Evolutionary conservation across 2,329 filamentous ascomycete genomes (phyloP), one percentile per base, ranked within the genome.

Genomic region (Cryphonectria carpinicola): DNA sequence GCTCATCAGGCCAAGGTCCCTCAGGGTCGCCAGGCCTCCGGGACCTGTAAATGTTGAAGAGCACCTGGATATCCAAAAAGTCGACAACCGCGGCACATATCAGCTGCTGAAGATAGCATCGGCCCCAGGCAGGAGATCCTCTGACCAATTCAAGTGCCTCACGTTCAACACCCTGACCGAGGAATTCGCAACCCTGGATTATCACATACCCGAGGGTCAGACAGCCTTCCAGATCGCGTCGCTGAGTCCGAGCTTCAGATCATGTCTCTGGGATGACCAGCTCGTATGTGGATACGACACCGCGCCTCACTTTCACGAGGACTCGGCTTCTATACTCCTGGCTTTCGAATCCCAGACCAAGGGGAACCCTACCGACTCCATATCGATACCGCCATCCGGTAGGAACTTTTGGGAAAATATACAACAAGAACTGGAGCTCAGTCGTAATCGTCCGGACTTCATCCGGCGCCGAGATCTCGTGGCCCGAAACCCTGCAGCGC

Each of bases 21-120:
- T 28, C 28, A 39, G 37, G 28, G 28, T 28, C 28, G 28, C 28
- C 2, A 39, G 37, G 1, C 37, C 37, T 10, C 37, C 37, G 1
- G 37, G 7, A 39, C 10, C 37, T 11, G n/a, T 5, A n/a, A 14
- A 37, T 7, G 1, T 35, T 60, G 7, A 39, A 46, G 25, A 11
- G 17, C 2, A 11, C 1, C 41, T 66, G 14, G 28, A 2, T 11
- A 32, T 64, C 14, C 22, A 28, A 5, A 52, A 54, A 28, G 41
- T 37, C 43, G 70, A 71, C n/a, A 41, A n/a, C 4, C 67, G 62
- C 4, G 70, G 70, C 6, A 70, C 70, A 1, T 70, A 64, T 32
- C 37, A 58, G 14, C 49, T 71, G 22, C 37, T 66, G n/a, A 46
- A 28, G 8, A 10, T 54, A 32, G 3, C 1, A 5, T 32, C 5